These are phyloP conservation scores for Fusarium poae DNA, from an alignment of 2,329 filamentous ascomycete species.

Conservation along the genomic window DNA sequence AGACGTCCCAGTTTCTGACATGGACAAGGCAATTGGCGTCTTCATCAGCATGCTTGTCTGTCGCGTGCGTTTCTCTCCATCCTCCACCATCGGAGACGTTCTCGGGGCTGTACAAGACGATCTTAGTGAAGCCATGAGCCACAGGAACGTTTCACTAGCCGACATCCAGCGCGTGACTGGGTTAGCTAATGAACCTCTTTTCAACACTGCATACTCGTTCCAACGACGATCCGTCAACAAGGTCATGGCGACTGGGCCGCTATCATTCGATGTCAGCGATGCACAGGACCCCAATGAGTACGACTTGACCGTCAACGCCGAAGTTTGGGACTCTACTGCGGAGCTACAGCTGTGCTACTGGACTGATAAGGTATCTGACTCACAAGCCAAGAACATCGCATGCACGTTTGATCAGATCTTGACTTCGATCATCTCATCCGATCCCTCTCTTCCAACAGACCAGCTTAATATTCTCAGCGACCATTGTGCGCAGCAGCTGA, in stretches of 20 bases:
- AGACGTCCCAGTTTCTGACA: conserved; percentile 13
- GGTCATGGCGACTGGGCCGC: conserved; percentile 11
- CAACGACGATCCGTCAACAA: conserved; percentile 36
- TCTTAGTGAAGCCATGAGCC: conserved; percentile 8
- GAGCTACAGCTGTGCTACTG: conserved; percentile 44
- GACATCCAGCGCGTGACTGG: conserved; percentile 13
- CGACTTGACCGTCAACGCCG: conserved; percentile 40
- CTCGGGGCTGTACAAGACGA: conserved; percentile 10
- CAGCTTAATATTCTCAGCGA: conserved; percentile 41
- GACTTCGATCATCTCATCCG: conserved; percentile 9
- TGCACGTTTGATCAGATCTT: conserved; percentile 37
- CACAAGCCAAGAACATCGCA: conserved; percentile 40
- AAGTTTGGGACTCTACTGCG: conserved; percentile 39
- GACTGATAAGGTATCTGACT: conserved; percentile 38
- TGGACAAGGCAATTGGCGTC: conserved; percentile 26
- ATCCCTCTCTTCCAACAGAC: not conserved
- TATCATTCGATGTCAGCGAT: conserved; percentile 34
- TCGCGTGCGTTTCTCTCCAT: conserved; percentile 3
- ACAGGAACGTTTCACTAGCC: conserved; percentile 27
- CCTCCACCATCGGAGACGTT: not conserved
- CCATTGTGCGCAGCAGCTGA: conserved; percentile 29
- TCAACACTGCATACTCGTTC: conserved; percentile 44
- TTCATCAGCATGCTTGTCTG: conserved; percentile 39
- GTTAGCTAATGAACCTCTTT: conserved; percentile 22
- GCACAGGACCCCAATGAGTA: conserved; percentile 40